phyloP scores from a whole-genome alignment of 1,284 basidiomycete species.

The Malassezia vespertilionis region DNA sequence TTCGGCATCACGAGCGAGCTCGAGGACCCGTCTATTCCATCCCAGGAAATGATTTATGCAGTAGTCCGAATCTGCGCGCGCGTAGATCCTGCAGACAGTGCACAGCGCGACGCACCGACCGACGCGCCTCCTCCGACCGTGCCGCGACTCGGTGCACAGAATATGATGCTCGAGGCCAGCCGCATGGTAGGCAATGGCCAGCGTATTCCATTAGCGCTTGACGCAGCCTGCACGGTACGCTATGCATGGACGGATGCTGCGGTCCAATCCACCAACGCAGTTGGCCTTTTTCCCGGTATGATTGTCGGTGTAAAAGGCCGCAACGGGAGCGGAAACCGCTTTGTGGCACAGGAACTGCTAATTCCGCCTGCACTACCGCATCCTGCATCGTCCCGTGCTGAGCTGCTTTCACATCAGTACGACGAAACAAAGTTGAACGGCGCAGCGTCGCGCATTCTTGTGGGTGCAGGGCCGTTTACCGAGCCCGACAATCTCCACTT shows the following conservation, averaged over 20 bases:
- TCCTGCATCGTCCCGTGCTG: constrained; percentile 22
- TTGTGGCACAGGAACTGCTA: constrained; percentile 71
- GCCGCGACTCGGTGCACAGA: neutral
- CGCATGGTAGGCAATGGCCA: constrained; percentile 36
- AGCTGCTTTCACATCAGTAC: constrained; percentile 25
- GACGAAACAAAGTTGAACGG: constrained; percentile 17
- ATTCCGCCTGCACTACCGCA: constrained; percentile 48
- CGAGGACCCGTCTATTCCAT: constrained; percentile 30
- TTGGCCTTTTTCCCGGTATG: constrained; percentile 74
- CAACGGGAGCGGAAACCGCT: constrained; percentile 80
- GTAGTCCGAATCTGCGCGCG: constrained; percentile 33
- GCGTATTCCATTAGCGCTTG: constrained; percentile 26
- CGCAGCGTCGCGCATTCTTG: constrained; percentile 20
- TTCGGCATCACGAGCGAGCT: constrained; percentile 26
- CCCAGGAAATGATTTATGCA: constrained; percentile 37
- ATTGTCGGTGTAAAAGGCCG: constrained; percentile 76
- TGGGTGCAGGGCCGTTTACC: constrained; percentile 31
- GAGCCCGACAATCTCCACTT: constrained; percentile 28
- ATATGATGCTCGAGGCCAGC: constrained; percentile 28
- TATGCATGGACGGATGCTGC: constrained; percentile 22
- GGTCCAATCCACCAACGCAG: constrained; percentile 13
- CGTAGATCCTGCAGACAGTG: neutral
- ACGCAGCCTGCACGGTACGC: constrained; percentile 22
- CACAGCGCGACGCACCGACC: neutral
- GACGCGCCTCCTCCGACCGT: neutral